Evolutionary conservation across 495 filamentous ascomycete genomes (phyloP).

Genomic region (Aspergillus olivimuriae): DNA sequence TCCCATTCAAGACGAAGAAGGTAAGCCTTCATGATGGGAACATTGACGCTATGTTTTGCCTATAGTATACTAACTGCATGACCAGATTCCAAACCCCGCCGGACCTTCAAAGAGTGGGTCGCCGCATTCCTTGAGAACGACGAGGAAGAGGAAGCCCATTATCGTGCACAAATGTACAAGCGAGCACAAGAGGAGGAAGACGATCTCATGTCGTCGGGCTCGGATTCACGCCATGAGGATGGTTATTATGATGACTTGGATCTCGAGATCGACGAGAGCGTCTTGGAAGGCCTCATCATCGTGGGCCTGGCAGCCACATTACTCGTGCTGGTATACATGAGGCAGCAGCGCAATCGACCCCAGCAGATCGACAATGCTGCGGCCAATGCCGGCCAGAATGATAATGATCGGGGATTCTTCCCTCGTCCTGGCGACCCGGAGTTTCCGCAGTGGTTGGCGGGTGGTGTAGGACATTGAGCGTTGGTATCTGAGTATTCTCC

Average conservation of each 20-base stretch:
- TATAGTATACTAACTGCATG: background rate
- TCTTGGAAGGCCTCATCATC: constrained; percentile 82
- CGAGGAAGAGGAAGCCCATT: constrained; percentile 36
- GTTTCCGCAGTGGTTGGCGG: constrained; percentile 66
- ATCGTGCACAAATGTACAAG: constrained; percentile 48
- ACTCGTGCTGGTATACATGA: constrained; percentile 72
- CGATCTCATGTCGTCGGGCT: constrained; percentile 43
- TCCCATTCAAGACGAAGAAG: constrained; percentile 79
- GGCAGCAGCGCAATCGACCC: constrained; percentile 65
- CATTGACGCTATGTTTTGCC: background rate
- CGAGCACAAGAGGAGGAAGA: constrained; percentile 54
- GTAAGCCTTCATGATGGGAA: constrained; percentile 41
- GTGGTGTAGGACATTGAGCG: constrained; percentile 65
- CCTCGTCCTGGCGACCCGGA: constrained; percentile 66
- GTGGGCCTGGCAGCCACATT: constrained; percentile 68
- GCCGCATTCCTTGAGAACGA: constrained; percentile 76
- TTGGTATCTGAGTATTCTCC: background rate
- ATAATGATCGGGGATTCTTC: constrained; percentile 59
- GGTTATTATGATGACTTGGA: constrained; percentile 61
- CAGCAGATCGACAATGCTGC: constrained; percentile 38
- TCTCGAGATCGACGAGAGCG: constrained; percentile 60
- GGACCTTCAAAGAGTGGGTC: constrained; percentile 79
- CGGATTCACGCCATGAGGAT: constrained; percentile 49
- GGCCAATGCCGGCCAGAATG: constrained; percentile 28
- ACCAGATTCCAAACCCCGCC: constrained; percentile 57